Evolutionary conservation across 306 rosid genomes (phyloP).

Genomic region (Vigna angularis): DNA sequence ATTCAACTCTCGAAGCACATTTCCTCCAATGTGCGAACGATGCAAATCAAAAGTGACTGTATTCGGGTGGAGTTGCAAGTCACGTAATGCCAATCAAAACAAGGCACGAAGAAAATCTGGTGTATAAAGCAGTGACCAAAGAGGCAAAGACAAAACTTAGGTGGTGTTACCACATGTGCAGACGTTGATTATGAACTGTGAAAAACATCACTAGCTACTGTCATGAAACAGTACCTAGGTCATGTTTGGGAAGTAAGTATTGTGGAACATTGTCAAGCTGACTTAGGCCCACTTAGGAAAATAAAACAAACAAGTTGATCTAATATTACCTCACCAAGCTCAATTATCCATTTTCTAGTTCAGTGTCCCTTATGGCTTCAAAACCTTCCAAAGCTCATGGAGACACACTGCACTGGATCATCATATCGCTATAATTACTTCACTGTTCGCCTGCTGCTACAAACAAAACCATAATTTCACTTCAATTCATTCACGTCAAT

Average conservation of each 20-base stretch:
- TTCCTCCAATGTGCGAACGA: too few species aligned
- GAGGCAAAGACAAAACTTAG: not conserved
- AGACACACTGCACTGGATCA: not conserved
- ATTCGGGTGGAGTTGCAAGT: too few species aligned
- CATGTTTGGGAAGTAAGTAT: not conserved
- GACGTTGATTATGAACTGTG: not conserved
- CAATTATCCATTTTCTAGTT: not conserved
- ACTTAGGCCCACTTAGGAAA: not conserved
- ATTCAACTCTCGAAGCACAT: too few species aligned
- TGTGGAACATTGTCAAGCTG: not conserved
- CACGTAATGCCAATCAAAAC: not conserved
- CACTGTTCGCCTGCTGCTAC: not conserved
- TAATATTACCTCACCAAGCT: not conserved
- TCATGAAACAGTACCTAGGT: not conserved
- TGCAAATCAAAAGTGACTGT: too few species aligned
- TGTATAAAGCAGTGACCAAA: slow-evolving; percentile 8
- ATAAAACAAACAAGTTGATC: not conserved
- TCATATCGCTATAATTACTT: not conserved
- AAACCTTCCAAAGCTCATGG: not conserved
- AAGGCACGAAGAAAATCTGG: not conserved
- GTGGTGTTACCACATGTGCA: not conserved
- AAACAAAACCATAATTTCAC: slow-evolving; percentile 4
- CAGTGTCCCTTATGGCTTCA: not conserved
- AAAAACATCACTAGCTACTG: not conserved
- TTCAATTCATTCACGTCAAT: too few species aligned